phyloP scores from a whole-genome alignment of 2,329 filamentous ascomycete genomes.

The Colletotrichum filicis region DNA sequence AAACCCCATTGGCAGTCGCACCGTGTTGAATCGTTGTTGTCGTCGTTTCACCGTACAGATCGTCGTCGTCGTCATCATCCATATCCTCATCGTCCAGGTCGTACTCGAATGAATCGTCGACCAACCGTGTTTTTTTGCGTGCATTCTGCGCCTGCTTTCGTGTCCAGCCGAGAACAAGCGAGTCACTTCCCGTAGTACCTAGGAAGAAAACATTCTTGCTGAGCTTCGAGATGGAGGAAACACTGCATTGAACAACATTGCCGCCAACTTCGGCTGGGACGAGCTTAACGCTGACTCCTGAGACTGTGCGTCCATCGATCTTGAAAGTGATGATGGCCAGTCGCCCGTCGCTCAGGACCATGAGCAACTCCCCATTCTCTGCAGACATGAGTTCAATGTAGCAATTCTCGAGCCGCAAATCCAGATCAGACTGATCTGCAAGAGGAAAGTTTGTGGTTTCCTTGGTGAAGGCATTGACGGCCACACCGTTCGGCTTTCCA shows the following conservation, averaged over 20 bases:
- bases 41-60: slow-evolving; percentile 61
- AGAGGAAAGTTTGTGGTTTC: slow-evolving; percentile 86
- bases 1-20: slow-evolving; percentile 50
- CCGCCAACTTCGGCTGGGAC: slow-evolving; percentile 74
- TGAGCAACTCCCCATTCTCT: slow-evolving; percentile 84
- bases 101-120: slow-evolving; percentile 65
- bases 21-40: slow-evolving; percentile 44
- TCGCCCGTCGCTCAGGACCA: slow-evolving; percentile 80
- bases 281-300: slow-evolving; percentile 79
- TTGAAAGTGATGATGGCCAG: slow-evolving; percentile 83
- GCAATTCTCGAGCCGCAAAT: slow-evolving; percentile 84
- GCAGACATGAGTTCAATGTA: slow-evolving; percentile 79
- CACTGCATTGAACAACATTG: slow-evolving; percentile 66
- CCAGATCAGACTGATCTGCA: slow-evolving; percentile 84
- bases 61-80: slow-evolving; percentile 72
- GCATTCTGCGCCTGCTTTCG: slow-evolving; percentile 70
- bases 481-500: slow-evolving; percentile 91
- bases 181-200: slow-evolving; percentile 86
- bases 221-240: slow-evolving; percentile 77
- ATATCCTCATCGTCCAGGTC: slow-evolving; percentile 66
- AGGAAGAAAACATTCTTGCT: slow-evolving; percentile 80
- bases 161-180: slow-evolving; percentile 83
- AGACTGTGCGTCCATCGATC: slow-evolving; percentile 91
- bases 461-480: slow-evolving; percentile 90
- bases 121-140: slow-evolving; percentile 70